phyloP scores from a whole-genome alignment of 495 filamentous ascomycete species.

The Neurospora sp. region DNA sequence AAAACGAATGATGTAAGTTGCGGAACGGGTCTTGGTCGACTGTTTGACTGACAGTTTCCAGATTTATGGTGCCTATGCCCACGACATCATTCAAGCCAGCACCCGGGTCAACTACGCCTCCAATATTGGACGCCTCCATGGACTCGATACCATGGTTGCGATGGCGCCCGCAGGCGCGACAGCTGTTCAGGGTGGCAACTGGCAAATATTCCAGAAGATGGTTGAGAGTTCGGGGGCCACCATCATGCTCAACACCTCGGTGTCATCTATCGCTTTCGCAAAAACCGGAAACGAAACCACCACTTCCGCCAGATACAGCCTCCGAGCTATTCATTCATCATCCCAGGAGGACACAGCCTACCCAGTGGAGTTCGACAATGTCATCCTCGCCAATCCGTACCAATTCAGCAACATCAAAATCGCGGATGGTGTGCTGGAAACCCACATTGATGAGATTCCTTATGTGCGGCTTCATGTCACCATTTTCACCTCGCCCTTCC shows the following conservation, averaged over 20 bases:
- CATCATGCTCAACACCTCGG: slow-evolving; percentile 59
- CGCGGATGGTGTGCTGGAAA: slow-evolving; percentile 30
- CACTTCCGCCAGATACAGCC: slow-evolving; percentile 35
- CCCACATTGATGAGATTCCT: slow-evolving; percentile 59
- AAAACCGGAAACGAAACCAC: slow-evolving; percentile 6
- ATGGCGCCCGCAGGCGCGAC: slow-evolving; percentile 85
- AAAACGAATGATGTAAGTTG: slow-evolving; percentile 45
- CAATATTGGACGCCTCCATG: slow-evolving; percentile 77
- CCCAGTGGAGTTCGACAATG: slow-evolving; percentile 54
- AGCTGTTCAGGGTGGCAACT: slow-evolving; percentile 77
- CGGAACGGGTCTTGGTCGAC: background rate
- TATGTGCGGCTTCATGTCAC: slow-evolving; percentile 84
- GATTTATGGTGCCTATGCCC: slow-evolving; percentile 56
- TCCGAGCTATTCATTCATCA: slow-evolving; percentile 34
- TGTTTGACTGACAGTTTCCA: slow-evolving; percentile 10
- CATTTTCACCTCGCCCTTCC: slow-evolving; percentile 67
- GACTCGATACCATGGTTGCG: slow-evolving; percentile 73
- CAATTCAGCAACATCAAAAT: slow-evolving; percentile 55
- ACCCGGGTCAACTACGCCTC: slow-evolving; percentile 95
- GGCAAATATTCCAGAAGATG: slow-evolving; percentile 87
- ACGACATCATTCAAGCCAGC: slow-evolving; percentile 82
- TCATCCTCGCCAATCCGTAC: slow-evolving; percentile 71
- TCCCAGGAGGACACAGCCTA: slow-evolving; percentile 12
- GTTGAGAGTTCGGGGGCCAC: slow-evolving; percentile 50
- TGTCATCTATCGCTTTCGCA: slow-evolving; percentile 48